Conservation (phyloP, 805 yeast species). For the Pichia nanzhaoensis region DNA sequence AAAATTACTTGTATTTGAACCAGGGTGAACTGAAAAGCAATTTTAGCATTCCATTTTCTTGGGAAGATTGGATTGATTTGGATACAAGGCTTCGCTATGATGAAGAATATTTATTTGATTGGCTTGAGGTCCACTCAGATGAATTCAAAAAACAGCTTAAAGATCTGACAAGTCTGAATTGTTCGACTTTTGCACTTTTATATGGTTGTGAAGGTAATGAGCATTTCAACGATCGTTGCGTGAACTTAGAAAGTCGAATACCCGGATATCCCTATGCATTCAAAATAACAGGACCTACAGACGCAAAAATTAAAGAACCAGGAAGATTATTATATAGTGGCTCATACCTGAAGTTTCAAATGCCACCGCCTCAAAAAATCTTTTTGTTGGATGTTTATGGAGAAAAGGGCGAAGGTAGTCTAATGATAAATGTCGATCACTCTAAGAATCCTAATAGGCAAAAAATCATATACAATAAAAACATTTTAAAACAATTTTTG, state of each 20-base stretch:
- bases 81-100: slow-evolving; percentile 20
- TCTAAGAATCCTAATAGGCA: slow-evolving; percentile 10
- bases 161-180: not conserved
- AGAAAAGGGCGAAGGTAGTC: slow-evolving; percentile 8
- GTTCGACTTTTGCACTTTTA: slow-evolving; percentile 14
- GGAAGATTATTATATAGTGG: slow-evolving; percentile 32
- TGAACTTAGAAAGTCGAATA: slow-evolving; percentile 1
- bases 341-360: slow-evolving; percentile 27
- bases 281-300: slow-evolving; percentile 21
- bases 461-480: slow-evolving; percentile 11
- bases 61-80: slow-evolving; percentile 29
- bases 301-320: slow-evolving; percentile 23
- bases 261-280: slow-evolving; percentile 18
- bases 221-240: slow-evolving; percentile 10
- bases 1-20: slow-evolving; percentile 4
- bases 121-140: slow-evolving; percentile 12
- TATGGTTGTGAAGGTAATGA: slow-evolving; percentile 18
- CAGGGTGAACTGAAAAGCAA: slow-evolving; percentile 5
- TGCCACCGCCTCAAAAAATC: slow-evolving; percentile 29
- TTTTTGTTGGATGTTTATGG: slow-evolving; percentile 14
- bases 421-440: slow-evolving; percentile 23
- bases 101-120: slow-evolving; percentile 14
- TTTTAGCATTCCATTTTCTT: slow-evolving; percentile 24
- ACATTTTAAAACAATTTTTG: slow-evolving; percentile 16
- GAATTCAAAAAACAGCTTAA: not conserved